Evolutionary conservation across 192 early-diverging fungal genomes (phyloP).

Genomic region (Backusella tarrabulga): DNA sequence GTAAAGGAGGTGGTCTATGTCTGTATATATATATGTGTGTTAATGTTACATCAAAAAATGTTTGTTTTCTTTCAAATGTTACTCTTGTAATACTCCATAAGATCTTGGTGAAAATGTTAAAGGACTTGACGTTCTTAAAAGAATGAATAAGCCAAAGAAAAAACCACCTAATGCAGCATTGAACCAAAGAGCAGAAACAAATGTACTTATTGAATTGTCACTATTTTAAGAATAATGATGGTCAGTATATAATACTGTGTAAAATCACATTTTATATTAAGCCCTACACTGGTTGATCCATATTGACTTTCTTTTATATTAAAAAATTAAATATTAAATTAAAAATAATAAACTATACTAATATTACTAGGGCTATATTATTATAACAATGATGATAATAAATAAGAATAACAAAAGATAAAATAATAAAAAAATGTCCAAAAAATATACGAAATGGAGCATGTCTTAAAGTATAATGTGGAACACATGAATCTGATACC

Average conservation of each 20-base stretch:
- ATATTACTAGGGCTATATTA: background rate
- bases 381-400: background rate
- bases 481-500: background rate
- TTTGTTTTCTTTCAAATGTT: background rate
- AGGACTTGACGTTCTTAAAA: conserved; percentile 65
- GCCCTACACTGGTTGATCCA: background rate
- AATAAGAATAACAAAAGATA: background rate
- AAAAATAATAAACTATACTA: background rate
- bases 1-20: conserved; percentile 49
- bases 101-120: conserved; percentile 73
- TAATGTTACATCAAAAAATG: background rate
- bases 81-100: conserved; percentile 60
- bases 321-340: background rate
- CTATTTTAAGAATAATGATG: background rate
- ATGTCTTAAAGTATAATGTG: background rate
- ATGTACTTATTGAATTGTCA: conserved; percentile 57
- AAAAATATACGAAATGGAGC: background rate
- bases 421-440: background rate
- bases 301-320: background rate
- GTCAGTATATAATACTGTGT: background rate
- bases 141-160: conserved; percentile 60
- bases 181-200: conserved; percentile 68
- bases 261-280: background rate
- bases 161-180: conserved; percentile 53
- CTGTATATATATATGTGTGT: conserved; percentile 21